phyloP scores from a whole-genome alignment of 148 eudicot genomes.

The Selenicereus undatus region DNA sequence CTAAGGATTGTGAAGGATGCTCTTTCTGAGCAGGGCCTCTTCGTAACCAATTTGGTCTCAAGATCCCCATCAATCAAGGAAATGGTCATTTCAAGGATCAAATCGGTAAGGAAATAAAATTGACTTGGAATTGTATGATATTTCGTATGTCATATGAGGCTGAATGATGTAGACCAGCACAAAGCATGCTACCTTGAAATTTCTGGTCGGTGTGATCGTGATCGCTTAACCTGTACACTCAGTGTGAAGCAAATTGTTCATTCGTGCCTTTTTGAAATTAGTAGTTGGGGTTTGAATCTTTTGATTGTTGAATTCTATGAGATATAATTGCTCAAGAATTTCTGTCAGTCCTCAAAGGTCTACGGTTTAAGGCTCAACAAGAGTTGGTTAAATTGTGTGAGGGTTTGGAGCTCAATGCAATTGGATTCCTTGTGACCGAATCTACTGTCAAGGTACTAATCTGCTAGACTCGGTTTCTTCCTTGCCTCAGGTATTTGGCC shows the following conservation, averaged over 20 bases:
- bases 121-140: slow-evolving; percentile 4
- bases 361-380: neutral
- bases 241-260: neutral
- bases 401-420: neutral
- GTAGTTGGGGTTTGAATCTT: neutral
- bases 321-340: neutral
- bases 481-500: slow-evolving; percentile 59
- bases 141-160: neutral
- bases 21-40: slow-evolving; percentile 81
- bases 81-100: slow-evolving; percentile 63
- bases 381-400: neutral
- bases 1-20: slow-evolving; percentile 47
- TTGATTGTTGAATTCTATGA: neutral
- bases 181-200: neutral
- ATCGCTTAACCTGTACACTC: neutral
- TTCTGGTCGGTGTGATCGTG: neutral
- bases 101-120: slow-evolving; percentile 48
- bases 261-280: neutral
- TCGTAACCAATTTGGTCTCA: slow-evolving; percentile 80
- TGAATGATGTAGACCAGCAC: neutral
- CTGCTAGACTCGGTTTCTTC: neutral
- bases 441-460: neutral
- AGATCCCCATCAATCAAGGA: slow-evolving; percentile 71
- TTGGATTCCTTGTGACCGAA: neutral
- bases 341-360: neutral